Conservation (phyloP, 768 basidiomycete genomes). For the Leccinellum rugosiceps region DNA sequence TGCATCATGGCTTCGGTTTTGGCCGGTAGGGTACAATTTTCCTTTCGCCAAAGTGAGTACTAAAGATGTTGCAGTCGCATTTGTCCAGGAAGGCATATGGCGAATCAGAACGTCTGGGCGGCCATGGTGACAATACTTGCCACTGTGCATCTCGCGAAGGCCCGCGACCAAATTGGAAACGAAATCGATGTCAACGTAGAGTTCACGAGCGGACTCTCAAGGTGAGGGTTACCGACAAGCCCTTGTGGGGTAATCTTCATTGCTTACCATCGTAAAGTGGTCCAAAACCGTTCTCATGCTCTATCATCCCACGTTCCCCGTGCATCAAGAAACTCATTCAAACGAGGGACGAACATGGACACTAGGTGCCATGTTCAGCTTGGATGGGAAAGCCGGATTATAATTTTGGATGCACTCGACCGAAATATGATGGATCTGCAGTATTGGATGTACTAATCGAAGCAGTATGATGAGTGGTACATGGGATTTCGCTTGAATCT, state of each 20-base stretch:
- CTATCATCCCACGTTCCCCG: slow-evolving; percentile 16
- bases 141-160: slow-evolving; percentile 25
- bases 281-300: slow-evolving; percentile 27
- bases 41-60: neutral
- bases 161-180: slow-evolving; percentile 27
- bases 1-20: slow-evolving; percentile 17
- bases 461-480: neutral
- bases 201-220: slow-evolving; percentile 22
- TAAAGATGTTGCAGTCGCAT: slow-evolving; percentile 17
- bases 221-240: slow-evolving; percentile 7
- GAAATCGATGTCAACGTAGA: slow-evolving; percentile 25
- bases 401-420: neutral
- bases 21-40: slow-evolving; percentile 20
- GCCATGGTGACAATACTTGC: slow-evolving; percentile 31
- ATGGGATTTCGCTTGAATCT: too few species aligned
- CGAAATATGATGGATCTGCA: neutral
- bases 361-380: neutral
- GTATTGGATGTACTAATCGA: slow-evolving; percentile 7
- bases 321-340: slow-evolving; percentile 15
- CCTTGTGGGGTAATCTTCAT: neutral
- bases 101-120: slow-evolving; percentile 32
- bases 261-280: slow-evolving; percentile 4
- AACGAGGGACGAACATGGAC: neutral
- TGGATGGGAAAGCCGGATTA: neutral
- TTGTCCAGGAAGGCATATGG: slow-evolving; percentile 36